phyloP scores from a whole-genome alignment of 257 asterid species.

The Solanum commersonii region DNA sequence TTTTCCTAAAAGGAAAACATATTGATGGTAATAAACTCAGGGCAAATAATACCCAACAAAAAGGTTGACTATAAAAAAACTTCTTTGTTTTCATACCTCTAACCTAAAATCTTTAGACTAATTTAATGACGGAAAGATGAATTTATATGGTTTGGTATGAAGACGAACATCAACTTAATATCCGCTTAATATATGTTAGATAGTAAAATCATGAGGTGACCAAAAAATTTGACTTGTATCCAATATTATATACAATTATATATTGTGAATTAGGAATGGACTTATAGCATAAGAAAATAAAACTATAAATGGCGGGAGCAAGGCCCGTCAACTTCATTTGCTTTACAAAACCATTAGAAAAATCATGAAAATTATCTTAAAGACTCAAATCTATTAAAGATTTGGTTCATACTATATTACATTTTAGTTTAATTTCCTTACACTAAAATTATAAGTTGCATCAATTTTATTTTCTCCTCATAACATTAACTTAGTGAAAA shows the following conservation, averaged over 20 bases:
- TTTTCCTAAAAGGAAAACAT: too few species aligned
- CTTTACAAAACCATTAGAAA: conserved; percentile 4
- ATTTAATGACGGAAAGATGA: neutral
- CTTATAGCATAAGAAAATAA: neutral
- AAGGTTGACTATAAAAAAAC: neutral
- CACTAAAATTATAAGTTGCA: neutral
- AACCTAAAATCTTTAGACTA: neutral
- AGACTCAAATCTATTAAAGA: neutral
- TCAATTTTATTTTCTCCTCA: neutral
- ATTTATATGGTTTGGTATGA: neutral
- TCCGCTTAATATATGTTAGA: neutral
- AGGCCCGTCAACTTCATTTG: conserved; percentile 28
- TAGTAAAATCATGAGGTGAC: conserved; percentile 16
- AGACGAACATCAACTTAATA: neutral
- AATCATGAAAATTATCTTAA: conserved; percentile 6
- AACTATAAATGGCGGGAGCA: neutral
- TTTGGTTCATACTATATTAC: neutral
- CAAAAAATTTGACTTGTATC: neutral
- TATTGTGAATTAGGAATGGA: neutral
- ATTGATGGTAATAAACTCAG: too few species aligned
- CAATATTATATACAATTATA: neutral
- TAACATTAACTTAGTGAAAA: neutral
- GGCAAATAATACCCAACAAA: too few species aligned
- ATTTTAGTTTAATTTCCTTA: neutral
- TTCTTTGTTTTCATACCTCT: neutral